Conservation (phyloP, 106 monocot species). For the Hemerocallis citrina region DNA sequence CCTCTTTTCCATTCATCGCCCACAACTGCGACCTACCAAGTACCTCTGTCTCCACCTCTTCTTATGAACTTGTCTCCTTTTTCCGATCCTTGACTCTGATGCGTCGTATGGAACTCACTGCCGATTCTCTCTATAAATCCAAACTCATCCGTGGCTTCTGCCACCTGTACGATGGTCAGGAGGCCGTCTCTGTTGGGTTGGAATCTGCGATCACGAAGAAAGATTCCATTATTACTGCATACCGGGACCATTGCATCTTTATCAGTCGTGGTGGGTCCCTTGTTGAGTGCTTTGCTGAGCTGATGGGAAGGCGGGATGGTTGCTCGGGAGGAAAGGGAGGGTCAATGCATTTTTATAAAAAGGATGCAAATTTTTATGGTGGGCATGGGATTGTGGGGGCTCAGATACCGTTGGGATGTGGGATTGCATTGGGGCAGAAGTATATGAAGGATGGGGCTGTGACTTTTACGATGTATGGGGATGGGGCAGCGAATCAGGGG, state of each 20-base stretch:
- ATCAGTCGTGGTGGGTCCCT: conserved; percentile 57
- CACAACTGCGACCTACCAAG: conserved; percentile 35
- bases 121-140: conserved; percentile 89
- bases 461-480: too few species aligned
- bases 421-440: too few species aligned
- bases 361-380: conserved; percentile 56
- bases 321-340: conserved; percentile 82
- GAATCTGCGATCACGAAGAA: conserved; percentile 65
- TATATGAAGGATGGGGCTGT: too few species aligned
- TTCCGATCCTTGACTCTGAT: conserved; percentile 64
- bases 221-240: conserved; percentile 77
- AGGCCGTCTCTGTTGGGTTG: conserved; percentile 79
- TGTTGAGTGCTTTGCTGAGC: conserved; percentile 54
- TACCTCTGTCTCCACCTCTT: conserved; percentile 31
- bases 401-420: too few species aligned
- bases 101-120: conserved; percentile 87
- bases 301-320: conserved; percentile 56
- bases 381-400: conserved; percentile 85
- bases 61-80: conserved; percentile 54
- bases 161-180: conserved; percentile 74
- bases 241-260: conserved; percentile 77
- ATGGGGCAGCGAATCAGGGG: too few species aligned
- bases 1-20: conserved; percentile 37
- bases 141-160: conserved; percentile 45
- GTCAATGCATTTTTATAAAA: conserved; percentile 89